Evolutionary conservation across 2,329 filamentous ascomycete genomes (phyloP), one percentile per base, ranked within the genome.

Genomic region (Neobulgaria alba): DNA sequence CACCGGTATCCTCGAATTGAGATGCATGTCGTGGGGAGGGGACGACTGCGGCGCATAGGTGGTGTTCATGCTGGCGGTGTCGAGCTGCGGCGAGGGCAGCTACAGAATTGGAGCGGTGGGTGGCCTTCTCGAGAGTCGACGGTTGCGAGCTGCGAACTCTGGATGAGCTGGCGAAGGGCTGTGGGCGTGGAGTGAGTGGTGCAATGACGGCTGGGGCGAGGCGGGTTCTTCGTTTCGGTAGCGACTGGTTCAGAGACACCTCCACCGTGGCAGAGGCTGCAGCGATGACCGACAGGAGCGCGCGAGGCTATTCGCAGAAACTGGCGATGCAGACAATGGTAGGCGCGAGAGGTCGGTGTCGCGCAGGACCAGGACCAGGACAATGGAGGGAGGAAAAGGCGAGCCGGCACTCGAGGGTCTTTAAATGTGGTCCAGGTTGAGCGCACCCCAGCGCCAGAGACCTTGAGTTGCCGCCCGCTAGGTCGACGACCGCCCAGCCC

Each of bases 41-140:
- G 48, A 43, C 31, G 33, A 29, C 26, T 51, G 46, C 34, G 41
- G 41, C 17, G 46, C 55, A 39, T 61, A 55, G 14, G 43, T 37
- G 35, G 48, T 31, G 44, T 49, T 50, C 52, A 53, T 54, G 18
- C 14, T 44, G 40, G 20, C 18, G 21, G 10, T 4, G 31, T 10
- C 17, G 14, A 10, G 14, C 14, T 5, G 31, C 17, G 31, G 16
- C 17, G 31, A 10, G 7, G 23, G 23, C 23, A 26, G 23, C 23
- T 26, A 12, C 7, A 26, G 23, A 7, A 7, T 26, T 26, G 23
- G 23, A 26, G 7, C 23, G 23, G 12, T n/a, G n/a, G n/a, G n/a
- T n/a, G 23, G 23, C 12, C 12, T 7, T 7, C 23, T 26, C 23
- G 23, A 26, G 23, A 7, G 7, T 26, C 23, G 23, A 26, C 7